These are phyloP conservation scores for Leccinum ochraceum DNA, from an alignment of 768 basidiomycete genomes.

Conservation along the genomic window DNA sequence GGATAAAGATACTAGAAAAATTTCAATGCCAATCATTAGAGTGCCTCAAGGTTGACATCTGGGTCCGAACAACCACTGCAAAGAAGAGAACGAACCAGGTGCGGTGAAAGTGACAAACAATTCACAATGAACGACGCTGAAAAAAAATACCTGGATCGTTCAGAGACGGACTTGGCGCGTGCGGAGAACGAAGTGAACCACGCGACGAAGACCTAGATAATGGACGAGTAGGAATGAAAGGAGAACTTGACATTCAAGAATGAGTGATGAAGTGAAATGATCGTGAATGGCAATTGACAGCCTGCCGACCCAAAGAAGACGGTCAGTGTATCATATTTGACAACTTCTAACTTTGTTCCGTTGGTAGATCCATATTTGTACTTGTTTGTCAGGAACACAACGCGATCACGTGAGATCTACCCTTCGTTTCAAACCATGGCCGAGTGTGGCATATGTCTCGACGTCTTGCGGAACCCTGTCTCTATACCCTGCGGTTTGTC, in stretches of 20 bases:
- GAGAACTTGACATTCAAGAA: conserved; percentile 38
- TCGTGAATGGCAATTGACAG: conserved; percentile 23
- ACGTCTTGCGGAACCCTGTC: conserved; percentile 53
- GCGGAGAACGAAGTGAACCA: conserved; percentile 46
- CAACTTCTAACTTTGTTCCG: not conserved
- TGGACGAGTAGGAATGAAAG: conserved; percentile 37
- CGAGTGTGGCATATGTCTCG: conserved; percentile 63
- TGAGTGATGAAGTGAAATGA: conserved; percentile 23
- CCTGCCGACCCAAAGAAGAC: conserved; percentile 16
- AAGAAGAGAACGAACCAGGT: conserved; percentile 30
- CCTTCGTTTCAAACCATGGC: conserved; percentile 32
- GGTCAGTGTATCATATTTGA: not conserved
- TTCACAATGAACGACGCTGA: conserved; percentile 24
- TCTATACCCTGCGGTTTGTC: conserved; percentile 63
- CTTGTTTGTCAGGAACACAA: conserved; percentile 21
- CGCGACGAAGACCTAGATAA: conserved; percentile 52
- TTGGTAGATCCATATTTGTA: conserved; percentile 22
- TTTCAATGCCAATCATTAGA: no score
- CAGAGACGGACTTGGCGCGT: conserved; percentile 55
- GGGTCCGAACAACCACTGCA: conserved; percentile 72
- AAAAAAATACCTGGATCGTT: conserved; percentile 69
- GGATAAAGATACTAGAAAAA: no score
- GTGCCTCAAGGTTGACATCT: conserved; percentile 81
- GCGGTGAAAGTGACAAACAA: conserved; percentile 20
- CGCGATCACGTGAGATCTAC: conserved; percentile 30